A percentile compares a stretch with the other conserved stretches of the same genome.
Conservation (phyloP, 108 stramenopile genomes). For the Aureococcus anophagefferens region DNA sequence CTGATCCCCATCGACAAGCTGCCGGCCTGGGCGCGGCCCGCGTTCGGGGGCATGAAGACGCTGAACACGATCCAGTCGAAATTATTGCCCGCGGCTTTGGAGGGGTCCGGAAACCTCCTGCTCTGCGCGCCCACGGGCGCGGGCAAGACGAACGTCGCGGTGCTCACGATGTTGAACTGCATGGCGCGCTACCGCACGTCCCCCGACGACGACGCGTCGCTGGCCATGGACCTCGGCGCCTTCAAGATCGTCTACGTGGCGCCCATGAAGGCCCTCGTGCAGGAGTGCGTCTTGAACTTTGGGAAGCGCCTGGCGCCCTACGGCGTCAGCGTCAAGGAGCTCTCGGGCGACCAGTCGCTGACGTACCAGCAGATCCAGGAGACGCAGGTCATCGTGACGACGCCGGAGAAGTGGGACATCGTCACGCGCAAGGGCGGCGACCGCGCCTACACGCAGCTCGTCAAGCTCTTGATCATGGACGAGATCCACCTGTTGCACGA, state of each 20-base stretch:
- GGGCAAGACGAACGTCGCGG: constrained; percentile 92
- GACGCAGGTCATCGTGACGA: constrained; percentile 96
- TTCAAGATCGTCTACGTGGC: constrained; percentile 99
- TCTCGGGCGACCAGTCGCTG: constrained; percentile 94
- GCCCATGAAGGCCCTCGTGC: constrained; percentile 99
- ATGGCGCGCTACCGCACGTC: constrained; percentile 67
- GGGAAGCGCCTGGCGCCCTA: constrained; percentile 71
- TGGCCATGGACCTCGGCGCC: constrained; percentile 58
- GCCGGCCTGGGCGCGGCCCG: constrained; percentile 85
- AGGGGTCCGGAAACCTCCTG: constrained; percentile 78
- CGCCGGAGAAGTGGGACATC: constrained; percentile 99
- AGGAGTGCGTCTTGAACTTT: constrained; percentile 94
- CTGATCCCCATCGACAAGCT: constrained; percentile 69
- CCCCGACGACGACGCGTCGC: constrained; percentile 26
- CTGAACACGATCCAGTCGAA: constrained; percentile 95
- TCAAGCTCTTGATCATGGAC: constrained; percentile 93
- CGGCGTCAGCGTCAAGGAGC: constrained; percentile 82
- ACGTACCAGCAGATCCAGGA: constrained; percentile 88
- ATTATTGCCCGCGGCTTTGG: constrained; percentile 75
- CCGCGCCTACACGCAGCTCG: constrained; percentile 89
- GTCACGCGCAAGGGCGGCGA: constrained; percentile 98
- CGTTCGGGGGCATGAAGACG: constrained; percentile 84
- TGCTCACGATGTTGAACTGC: constrained; percentile 86
- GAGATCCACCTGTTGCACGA: constrained; percentile 98
- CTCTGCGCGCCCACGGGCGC: constrained; percentile 98